Conservation (phyloP, 2,329 filamentous ascomycete genomes). For the Claviceps spartinae region DNA sequence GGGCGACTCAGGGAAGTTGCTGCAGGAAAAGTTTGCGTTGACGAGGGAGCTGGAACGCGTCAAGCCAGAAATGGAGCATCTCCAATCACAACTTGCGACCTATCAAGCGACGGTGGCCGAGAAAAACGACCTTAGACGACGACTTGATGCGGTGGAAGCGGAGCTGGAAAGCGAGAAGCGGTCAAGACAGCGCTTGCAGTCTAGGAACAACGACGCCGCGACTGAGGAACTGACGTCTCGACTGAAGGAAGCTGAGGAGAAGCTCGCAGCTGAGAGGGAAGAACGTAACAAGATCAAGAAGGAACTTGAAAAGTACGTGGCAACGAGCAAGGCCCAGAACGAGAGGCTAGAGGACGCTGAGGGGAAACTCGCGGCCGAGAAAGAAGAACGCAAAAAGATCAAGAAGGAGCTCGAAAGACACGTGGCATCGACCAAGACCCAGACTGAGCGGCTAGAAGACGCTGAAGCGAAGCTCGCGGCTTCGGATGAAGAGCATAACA, state of each 20-base stretch:
- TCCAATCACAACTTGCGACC: conserved; percentile 38
- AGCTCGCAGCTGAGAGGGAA: conserved; percentile 26
- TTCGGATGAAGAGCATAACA: no score
- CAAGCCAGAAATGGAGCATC: conserved; percentile 42
- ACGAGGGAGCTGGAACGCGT: conserved; percentile 37
- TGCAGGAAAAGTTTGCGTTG: conserved; percentile 44
- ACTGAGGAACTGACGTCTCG: conserved; percentile 26
- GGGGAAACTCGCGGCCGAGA: no score
- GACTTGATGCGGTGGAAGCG: conserved; percentile 62
- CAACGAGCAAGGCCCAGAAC: conserved; percentile 48
- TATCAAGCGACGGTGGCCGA: conserved; percentile 62
- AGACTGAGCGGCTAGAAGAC: conserved; percentile 53
- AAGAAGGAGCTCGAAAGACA: conserved; percentile 37
- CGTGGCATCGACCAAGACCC: conserved; percentile 45
- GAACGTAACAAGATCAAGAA: conserved; percentile 32
- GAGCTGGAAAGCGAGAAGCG: conserved; percentile 67
- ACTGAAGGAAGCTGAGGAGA: conserved; percentile 24
- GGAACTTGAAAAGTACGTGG: conserved; percentile 38
- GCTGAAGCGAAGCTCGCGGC: no score
- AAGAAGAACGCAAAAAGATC: conserved; percentile 4
- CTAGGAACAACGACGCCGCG: conserved; percentile 23
- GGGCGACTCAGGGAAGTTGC: conserved; percentile 55
- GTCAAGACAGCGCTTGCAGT: conserved; percentile 18
- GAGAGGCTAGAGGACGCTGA: conserved; percentile 46
- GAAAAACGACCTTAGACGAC: conserved; percentile 66